A percentile compares a stretch with the other conserved stretches of the same genome.
phyloP scores from a whole-genome alignment of 2,329 filamentous ascomycete species.

The Tolypocladium cylindrosporum region DNA sequence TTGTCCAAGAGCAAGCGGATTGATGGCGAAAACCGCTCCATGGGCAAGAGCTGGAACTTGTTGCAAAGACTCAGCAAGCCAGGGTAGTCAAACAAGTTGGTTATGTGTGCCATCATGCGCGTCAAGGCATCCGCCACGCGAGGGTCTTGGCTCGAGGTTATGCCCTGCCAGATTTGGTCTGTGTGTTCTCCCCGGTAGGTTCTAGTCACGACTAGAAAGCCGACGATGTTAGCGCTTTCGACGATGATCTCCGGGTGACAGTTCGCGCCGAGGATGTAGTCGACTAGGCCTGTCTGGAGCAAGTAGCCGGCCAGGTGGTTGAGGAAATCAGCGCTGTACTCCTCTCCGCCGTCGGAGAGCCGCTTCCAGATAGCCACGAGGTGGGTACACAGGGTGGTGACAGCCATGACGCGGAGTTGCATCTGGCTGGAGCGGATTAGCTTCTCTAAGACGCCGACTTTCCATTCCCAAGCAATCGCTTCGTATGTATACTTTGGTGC shows the following conservation, averaged over 20 bases:
- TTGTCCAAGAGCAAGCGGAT: slow-evolving; percentile 53
- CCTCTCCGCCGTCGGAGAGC: slow-evolving; percentile 35
- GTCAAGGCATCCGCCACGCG: slow-evolving; percentile 75
- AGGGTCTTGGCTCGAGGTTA: slow-evolving; percentile 72
- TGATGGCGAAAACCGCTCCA: slow-evolving; percentile 49
- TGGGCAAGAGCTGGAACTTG: slow-evolving; percentile 57
- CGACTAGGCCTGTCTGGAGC: slow-evolving; percentile 59
- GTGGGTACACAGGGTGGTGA: slow-evolving; percentile 61
- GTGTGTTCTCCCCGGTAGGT: slow-evolving; percentile 64
- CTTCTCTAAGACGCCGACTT: slow-evolving; percentile 56
- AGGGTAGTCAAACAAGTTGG: slow-evolving; percentile 36
- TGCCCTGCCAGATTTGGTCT: slow-evolving; percentile 74
- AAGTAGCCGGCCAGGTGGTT: slow-evolving; percentile 62
- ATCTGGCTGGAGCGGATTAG: slow-evolving; percentile 79
- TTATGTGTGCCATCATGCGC: slow-evolving; percentile 46
- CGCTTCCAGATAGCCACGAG: slow-evolving; percentile 58
- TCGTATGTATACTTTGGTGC: slow-evolving; percentile 29
- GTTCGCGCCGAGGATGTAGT: slow-evolving; percentile 82
- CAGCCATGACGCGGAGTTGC: slow-evolving; percentile 75
- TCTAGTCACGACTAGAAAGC: slow-evolving; percentile 72
- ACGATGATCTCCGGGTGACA: slow-evolving; percentile 86
- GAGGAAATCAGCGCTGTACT: slow-evolving; percentile 39
- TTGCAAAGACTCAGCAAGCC: slow-evolving; percentile 56
- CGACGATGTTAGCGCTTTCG: slow-evolving; percentile 73
- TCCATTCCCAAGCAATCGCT: slow-evolving; percentile 55